These are phyloP conservation scores for Parathielavia hyrcaniae DNA, from an alignment of 495 filamentous ascomycete genomes.

Conservation along the genomic window DNA sequence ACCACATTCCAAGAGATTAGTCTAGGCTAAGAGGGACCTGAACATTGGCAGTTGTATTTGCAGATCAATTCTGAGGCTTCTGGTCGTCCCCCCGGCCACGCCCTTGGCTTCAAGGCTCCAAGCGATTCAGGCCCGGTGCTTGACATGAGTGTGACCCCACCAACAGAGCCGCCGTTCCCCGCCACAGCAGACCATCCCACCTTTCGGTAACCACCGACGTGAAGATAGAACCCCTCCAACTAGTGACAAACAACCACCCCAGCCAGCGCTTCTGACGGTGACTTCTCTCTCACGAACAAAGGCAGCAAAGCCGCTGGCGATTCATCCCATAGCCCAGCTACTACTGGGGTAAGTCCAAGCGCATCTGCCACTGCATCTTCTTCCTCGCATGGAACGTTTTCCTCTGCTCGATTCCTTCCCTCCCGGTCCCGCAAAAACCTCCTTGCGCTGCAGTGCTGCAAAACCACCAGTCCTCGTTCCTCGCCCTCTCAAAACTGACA, in stretches of 20 bases:
- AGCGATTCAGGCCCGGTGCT: no score
- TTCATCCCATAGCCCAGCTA: neutral
- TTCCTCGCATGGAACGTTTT: neutral
- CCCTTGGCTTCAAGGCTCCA: no score
- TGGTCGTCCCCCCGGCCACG: no score
- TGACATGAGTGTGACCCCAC: constrained; percentile 17
- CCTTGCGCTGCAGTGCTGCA: no score
- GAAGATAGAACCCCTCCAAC: neutral
- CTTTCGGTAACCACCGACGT: neutral
- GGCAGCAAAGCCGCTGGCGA: neutral
- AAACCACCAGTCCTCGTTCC: neutral
- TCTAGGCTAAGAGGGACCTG: no score
- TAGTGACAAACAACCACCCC: neutral
- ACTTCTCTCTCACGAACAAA: neutral
- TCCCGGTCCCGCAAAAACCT: neutral
- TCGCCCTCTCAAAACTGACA: neutral
- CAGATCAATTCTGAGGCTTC: no score
- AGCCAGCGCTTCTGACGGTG: neutral
- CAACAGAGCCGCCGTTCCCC: constrained; percentile 4
- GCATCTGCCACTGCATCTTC: neutral
- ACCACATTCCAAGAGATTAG: no score
- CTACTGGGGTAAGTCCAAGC: neutral
- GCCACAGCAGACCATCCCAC: constrained; percentile 7
- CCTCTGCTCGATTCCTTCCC: neutral
- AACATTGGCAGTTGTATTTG: no score